Base-by-base conservation (phyloP, 148 eudicot species). In the Vaccinium myrtillus region DNA sequence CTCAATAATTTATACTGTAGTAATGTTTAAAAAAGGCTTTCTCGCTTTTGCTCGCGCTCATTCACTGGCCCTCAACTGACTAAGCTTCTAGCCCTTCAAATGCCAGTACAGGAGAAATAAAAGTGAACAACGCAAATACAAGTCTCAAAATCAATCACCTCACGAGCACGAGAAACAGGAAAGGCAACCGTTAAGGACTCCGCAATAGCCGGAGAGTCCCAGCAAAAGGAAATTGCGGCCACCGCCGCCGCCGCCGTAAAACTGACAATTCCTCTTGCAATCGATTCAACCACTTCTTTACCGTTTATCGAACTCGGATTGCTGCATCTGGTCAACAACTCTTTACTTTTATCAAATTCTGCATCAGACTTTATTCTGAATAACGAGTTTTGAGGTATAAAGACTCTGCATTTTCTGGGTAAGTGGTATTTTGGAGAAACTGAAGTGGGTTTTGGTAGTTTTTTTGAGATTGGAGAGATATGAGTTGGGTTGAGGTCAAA, bases 171-270 rank as follows among this genome's bases (percentile, higher is more conserved):
- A 71, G 99, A 96, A 76, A 90, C 96, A 14, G 99, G 99, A 76
- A 96, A 96, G 16, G 99, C 99, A 3, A 96, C 87, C 46, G 99
- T 96, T 54, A 96, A 89, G 77, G 99, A 93, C 83, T 96, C 94
- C 0, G 99, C 95, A 49, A 90, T 70, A 77, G 94, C 97, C 9
- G 95, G 88, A 80, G 94, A 87, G 87, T 92, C 90, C 39, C 88
- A 89, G 49, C 76, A 90, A 77, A 94, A 77, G 11, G 94, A 91
- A 82, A 88, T 59, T 30, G 89, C 81, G 5, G 90, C 87, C 81
- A 88, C 59, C 0, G 93, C 88, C 12, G 93, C 88, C 15, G 93
- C 97, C 6, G 90, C 91, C 30, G 90, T 90, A 13, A 96, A 91
- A 63, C 94, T 91, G n/a, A 93, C 43, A 54, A 90, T 75, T 77